Evolutionary conservation across 1,284 basidiomycete genomes (phyloP), one percentile per base, ranked within the genome.

Genomic region (Cronartium ribicola): DNA sequence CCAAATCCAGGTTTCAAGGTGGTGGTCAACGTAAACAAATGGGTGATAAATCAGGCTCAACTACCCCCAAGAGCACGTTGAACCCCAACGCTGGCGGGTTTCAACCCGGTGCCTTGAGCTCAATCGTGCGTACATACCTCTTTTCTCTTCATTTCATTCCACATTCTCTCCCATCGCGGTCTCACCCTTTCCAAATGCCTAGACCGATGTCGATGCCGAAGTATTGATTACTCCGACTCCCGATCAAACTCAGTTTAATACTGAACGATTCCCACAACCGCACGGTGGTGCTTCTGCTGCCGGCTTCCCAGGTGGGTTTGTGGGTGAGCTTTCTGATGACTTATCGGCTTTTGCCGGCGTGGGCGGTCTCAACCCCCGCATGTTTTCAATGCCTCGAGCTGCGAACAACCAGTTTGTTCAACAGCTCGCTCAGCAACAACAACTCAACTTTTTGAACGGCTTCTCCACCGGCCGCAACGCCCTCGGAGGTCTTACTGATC

Each of bases 1-100:
- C 72, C 14, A 74, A 67, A 51, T 43, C 62, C 40, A 62, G 70
- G n/a, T 48, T 57, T 40, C 70, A 73, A 66, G 55, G 62, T 40
- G 64, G 55, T 10, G 43, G 55, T 40, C 70, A 73, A 61, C 37
- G 70, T 4, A 73, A 73, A 66, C 41, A 43, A n/a, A 72, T 36
- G 36, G 2, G 41, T 51, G 72, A 66, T 22, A 67, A 66, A 44
- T 66, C 60, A 22, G 65, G 51, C 37, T 40, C 62, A 40, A 14
- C 61, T 65, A 46, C 70, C 17, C 29, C 67, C 48, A 63, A 73
- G 55, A 77, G 77, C 40, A 76, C 73, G 0, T 77, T 80, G 46
- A 80, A 80, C 76, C 80, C 80, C 20, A 77, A 76, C 41, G 80
- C 80, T 3, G 79, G 80, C 62, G 80, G 80, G 0, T 80, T 80